Percentiles rank a stretch among this genome's conserved stretches.
Conservation (phyloP, 306 rosid genomes). For the Cicer cuneatum region DNA sequence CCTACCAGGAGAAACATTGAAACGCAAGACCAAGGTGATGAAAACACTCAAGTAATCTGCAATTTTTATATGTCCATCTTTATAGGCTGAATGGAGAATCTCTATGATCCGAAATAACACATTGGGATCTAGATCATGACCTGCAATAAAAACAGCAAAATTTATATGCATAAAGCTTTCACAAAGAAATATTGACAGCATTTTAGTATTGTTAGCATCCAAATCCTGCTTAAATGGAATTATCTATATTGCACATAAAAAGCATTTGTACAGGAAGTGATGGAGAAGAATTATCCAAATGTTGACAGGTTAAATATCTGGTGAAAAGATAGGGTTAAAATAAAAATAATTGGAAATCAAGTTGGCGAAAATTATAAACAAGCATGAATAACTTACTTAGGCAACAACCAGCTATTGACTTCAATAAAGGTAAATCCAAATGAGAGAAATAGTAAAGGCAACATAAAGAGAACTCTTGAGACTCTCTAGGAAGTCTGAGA, state of each 20-base stretch:
- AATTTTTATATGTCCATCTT: constrained; percentile 60
- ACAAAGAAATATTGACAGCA: neutral
- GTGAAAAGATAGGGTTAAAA: neutral
- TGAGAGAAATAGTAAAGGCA: constrained; percentile 70
- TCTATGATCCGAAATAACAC: constrained; percentile 61
- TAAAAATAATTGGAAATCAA: constrained; percentile 10
- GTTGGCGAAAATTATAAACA: constrained; percentile 26
- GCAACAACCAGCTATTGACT: constrained; percentile 79
- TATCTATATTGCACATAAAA: constrained; percentile 11
- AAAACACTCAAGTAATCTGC: constrained; percentile 70
- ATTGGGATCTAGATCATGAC: constrained; percentile 68
- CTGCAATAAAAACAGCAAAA: constrained; percentile 50
- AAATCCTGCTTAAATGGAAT: constrained; percentile 20
- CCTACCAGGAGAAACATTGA: constrained; percentile 69
- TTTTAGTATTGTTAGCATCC: constrained; percentile 17
- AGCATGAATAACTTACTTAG: constrained; percentile 61
- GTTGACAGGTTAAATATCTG: constrained; percentile 25
- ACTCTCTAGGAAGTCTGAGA: constrained; percentile 71
- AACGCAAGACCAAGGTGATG: constrained; percentile 66
- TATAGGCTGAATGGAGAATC: constrained; percentile 71
- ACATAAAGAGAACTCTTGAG: constrained; percentile 80
- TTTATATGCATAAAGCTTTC: constrained; percentile 16
- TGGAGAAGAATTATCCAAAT: constrained; percentile 10
- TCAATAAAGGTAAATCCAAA: constrained; percentile 63
- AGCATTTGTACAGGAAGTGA: constrained; percentile 2